Evolutionary conservation across 495 filamentous ascomycete species (phyloP).

Genomic region (Aspergillus homomorphus): DNA sequence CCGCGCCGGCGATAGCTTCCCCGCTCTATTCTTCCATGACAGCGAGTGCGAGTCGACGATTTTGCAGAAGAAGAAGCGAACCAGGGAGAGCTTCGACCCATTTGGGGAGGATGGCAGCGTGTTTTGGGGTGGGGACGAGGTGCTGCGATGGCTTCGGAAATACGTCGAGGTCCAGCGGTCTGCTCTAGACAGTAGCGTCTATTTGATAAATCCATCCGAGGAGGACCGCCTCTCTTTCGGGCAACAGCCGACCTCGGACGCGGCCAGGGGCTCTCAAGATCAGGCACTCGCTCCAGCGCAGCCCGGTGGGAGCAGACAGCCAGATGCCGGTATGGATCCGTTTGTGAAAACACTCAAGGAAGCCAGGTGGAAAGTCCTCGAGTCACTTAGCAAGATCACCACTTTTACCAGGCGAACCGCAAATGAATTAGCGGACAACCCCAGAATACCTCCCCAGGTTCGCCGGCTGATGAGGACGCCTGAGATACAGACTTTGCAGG

Average conservation of each 20-base stretch:
- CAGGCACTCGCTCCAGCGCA: constrained; percentile 28
- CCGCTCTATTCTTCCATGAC: constrained; percentile 96
- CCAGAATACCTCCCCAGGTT: constrained; percentile 82
- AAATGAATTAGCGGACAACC: constrained; percentile 86
- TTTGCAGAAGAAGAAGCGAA: constrained; percentile 81
- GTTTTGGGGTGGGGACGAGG: constrained; percentile 98
- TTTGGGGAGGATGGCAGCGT: constrained; percentile 80
- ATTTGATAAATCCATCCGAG: constrained; percentile 80
- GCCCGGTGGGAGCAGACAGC: constrained; percentile 32
- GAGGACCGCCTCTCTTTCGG: constrained; percentile 85
- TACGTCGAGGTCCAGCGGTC: constrained; percentile 83
- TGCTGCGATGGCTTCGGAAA: constrained; percentile 81
- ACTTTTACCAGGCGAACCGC: constrained; percentile 91
- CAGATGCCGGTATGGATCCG: constrained; percentile 87
- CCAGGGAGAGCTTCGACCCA: constrained; percentile 82
- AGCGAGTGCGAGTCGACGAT: constrained; percentile 95
- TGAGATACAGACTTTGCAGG: constrained; percentile 90
- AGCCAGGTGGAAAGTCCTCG: constrained; percentile 90
- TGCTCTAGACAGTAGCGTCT: constrained; percentile 79
- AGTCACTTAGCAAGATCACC: constrained; percentile 93
- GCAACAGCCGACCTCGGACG: constrained; percentile 40
- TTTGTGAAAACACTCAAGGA: constrained; percentile 94
- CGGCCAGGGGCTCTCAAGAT: constrained; percentile 31
- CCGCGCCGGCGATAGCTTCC: constrained; percentile 83
- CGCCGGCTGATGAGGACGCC: constrained; percentile 82